Evolutionary conservation across 176 grass and related monocot genomes (phyloP), one percentile per base, ranked within the genome.

Genomic region (Avena atlantica): DNA sequence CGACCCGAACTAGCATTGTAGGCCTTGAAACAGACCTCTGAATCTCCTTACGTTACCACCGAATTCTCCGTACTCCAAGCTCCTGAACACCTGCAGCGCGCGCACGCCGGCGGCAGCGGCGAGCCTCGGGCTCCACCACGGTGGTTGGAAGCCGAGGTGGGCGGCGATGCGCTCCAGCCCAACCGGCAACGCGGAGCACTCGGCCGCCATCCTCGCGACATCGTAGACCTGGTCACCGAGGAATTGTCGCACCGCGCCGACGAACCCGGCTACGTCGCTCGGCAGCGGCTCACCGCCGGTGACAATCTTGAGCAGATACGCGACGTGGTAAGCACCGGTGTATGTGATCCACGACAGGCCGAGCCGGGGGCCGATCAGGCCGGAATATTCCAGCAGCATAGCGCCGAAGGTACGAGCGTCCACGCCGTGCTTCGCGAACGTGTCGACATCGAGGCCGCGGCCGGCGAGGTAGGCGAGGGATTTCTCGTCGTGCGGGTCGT

Each of bases 251-350:
- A 53, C 15, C 3, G 14, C 3, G 49, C 13, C 24, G 49, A 55
- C 1, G 49, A 76, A 76, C 8, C 23, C 24, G 7, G 13, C 48
- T 24, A 76, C 14, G 73, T 52, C 14, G 7, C 29, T 0, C 3
- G 73, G 49, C 0, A 76, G 73, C 3, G 9, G 23, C 14, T 0
- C 7, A 17, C 73, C 48, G 8, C 48, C 48, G 48, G 49, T 19
- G 24, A 5, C 8, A 16, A 89, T 12, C 87, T 89, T 89, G 8
- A 84, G 45, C 1, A 89, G 55, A 19, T 84, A 84, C 0, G 81
- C 75, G 20, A 72, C 55, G 44, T 79, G 75, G 75, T 89, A 89
- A 0, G 66, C 45, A 0, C 81, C 75, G 0, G 75, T 16, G 55
- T 89, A 62, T 0, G 75, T 64, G 56, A 73, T 3, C 75, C 75